Evolutionary conservation across 495 filamentous ascomycete species (phyloP), one percentile per base, ranked within the genome.

Genomic region (Hyaloscypha bicolor): DNA sequence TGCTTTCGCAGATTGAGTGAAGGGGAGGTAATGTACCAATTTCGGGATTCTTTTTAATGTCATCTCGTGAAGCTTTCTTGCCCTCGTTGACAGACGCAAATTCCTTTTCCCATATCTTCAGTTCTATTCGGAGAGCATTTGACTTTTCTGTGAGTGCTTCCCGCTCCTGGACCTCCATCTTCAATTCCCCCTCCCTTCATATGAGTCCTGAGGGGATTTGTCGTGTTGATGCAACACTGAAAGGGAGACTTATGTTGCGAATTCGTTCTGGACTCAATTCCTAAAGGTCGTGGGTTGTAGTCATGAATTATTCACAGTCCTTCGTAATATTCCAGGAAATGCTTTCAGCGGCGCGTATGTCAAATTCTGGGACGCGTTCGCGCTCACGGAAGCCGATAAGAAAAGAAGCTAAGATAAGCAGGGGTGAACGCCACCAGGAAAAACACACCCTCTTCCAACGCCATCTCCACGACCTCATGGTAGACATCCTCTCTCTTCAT

Each of bases 71-170:
- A 14, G 95, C 90, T 79, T 96, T 97, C 60, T 81, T 83, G 19
- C 93, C 93, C 12, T 78, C 82, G 73, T 97, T 85, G 1, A 80
- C 78, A 25, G 79, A 78, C 2, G 91, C 86, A 80, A 95, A 97
- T 6, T 84, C 79, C 70, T 85, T 86, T 77, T 99, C 94, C 90
- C 93, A 99, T 73, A 82, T 77, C 76, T 97, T 99, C 35, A 99
- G 79, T 68, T 96, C 91, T 11, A 81, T 79, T 4, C 92, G 88
- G 29, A 97, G 77, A 55, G 78, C 67, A 55, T 80, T 77, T 2
- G 78, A 81, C 37, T 76, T 76, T 2, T 69, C 71, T 53, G 81
- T 80, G 42, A 82, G 80, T 63, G 71, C 67, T 21, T 71, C 73
- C 68, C 69, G 75, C 35, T 76, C 68, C 51, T 72, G 68, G 4